Percentiles rank a stretch among this genome's conserved stretches.
These are phyloP conservation scores for Quercus berberidifolia DNA, from an alignment of 306 rosid genomes.

Conservation along the genomic window DNA sequence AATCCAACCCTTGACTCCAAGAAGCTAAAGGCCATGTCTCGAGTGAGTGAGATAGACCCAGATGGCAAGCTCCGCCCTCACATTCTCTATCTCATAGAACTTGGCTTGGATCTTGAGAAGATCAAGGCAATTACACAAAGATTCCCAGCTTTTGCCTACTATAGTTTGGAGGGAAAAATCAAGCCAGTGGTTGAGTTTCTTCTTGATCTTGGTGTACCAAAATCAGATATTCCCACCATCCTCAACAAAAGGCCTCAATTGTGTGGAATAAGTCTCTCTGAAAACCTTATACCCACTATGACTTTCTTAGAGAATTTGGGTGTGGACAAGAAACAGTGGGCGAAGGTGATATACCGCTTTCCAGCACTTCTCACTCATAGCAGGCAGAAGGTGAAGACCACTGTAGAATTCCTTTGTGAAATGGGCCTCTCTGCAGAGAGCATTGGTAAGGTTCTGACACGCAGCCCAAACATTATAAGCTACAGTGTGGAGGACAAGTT, in stretches of 20 bases:
- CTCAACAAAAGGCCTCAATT: slow-evolving; percentile 83
- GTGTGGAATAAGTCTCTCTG: slow-evolving; percentile 85
- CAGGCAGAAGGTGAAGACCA: slow-evolving; percentile 61
- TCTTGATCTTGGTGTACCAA: slow-evolving; percentile 77
- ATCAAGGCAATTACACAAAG: slow-evolving; percentile 51
- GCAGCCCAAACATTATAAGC: slow-evolving; percentile 71
- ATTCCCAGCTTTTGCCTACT: slow-evolving; percentile 77
- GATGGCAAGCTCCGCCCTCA: slow-evolving; percentile 76
- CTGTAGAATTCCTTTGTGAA: slow-evolving; percentile 57
- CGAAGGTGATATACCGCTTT: slow-evolving; percentile 78
- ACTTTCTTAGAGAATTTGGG: slow-evolving; percentile 71
- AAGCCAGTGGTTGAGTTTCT: slow-evolving; percentile 91
- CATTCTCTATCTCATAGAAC: slow-evolving; percentile 69
- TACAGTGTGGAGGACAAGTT: slow-evolving; percentile 85
- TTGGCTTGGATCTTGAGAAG: slow-evolving; percentile 80
- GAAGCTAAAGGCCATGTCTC: slow-evolving; percentile 65
- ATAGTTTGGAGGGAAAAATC: slow-evolving; percentile 87
- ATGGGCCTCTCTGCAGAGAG: slow-evolving; percentile 66
- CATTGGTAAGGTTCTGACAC: slow-evolving; percentile 79
- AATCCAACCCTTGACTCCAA: slow-evolving; percentile 35
- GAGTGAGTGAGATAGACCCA: slow-evolving; percentile 55
- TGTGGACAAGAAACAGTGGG: slow-evolving; percentile 89
- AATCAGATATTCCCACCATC: slow-evolving; percentile 61
- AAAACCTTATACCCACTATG: slow-evolving; percentile 87
- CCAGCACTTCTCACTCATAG: slow-evolving; percentile 85